Evolutionary conservation across 768 basidiomycete species (phyloP).

Genomic region (Nevesoporus exiguus): DNA sequence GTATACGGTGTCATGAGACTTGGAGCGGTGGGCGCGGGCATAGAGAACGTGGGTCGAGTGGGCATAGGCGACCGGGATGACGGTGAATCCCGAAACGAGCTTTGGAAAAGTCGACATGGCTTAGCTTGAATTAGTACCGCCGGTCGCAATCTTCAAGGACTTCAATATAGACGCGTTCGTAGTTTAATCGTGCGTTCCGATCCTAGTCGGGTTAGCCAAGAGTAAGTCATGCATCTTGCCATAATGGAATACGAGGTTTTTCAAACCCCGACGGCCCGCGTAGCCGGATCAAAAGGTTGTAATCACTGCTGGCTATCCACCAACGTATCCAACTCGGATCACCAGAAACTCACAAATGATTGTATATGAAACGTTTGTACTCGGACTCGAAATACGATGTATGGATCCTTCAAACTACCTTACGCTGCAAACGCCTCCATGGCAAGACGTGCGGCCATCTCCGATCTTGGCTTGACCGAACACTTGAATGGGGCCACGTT

Average conservation of each 20-base stretch:
- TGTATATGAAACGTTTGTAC: not conserved
- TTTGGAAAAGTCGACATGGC: constrained; percentile 21
- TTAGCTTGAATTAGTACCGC: not conserved
- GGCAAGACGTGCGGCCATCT: not conserved
- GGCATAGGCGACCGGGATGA: constrained; percentile 41
- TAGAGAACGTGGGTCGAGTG: constrained; percentile 68
- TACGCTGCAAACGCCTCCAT: not conserved
- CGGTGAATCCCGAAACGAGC: constrained; percentile 32
- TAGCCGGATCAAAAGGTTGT: too few relatives aligned
- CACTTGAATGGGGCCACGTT: constrained; percentile 12
- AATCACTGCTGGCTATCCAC: too few relatives aligned
- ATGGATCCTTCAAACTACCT: not conserved
- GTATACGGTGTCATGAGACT: constrained; percentile 34
- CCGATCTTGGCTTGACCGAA: constrained; percentile 8
- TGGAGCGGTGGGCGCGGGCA: constrained; percentile 60
- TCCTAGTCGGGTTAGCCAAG: too few relatives aligned
- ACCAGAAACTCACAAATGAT: too few relatives aligned
- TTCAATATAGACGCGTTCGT: not conserved
- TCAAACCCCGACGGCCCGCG: not conserved
- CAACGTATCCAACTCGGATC: too few relatives aligned
- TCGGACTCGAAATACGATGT: not conserved
- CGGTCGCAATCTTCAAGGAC: not conserved
- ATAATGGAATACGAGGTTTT: not conserved
- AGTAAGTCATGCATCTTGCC: too few relatives aligned
- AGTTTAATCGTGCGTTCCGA: not conserved